These are phyloP conservation scores for Moricandia moricandioides DNA, from an alignment of 345 rosid genomes.

Conservation along the genomic window DNA sequence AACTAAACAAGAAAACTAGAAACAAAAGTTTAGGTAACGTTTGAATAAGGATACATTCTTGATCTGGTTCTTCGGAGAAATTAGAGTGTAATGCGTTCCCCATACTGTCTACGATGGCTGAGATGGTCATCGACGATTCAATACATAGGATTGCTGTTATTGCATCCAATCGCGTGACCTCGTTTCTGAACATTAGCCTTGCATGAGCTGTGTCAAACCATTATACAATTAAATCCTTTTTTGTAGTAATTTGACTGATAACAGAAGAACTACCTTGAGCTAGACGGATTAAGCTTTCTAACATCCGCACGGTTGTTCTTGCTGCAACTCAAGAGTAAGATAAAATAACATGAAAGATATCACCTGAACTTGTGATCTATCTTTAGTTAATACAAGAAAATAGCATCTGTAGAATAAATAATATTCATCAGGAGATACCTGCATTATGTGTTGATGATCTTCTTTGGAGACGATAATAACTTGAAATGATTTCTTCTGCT, in stretches of 20 bases:
- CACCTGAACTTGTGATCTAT: background rate
- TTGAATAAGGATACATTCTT: slow-evolving; percentile 68
- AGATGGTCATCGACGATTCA: slow-evolving; percentile 93
- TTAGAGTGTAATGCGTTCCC: slow-evolving; percentile 93
- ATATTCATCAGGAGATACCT: slow-evolving; percentile 43
- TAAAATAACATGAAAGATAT: background rate
- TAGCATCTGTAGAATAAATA: background rate
- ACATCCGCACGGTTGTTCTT: slow-evolving; percentile 93
- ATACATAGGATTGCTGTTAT: slow-evolving; percentile 88
- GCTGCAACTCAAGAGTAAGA: slow-evolving; percentile 48
- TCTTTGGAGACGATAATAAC: slow-evolving; percentile 93
- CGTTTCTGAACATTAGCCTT: slow-evolving; percentile 90
- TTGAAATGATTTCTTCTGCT: slow-evolving; percentile 85
- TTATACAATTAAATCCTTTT: background rate
- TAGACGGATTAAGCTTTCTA: slow-evolving; percentile 91
- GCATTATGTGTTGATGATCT: slow-evolving; percentile 88
- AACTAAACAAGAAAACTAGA: background rate
- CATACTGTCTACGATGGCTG: slow-evolving; percentile 80
- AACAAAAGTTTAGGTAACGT: background rate
- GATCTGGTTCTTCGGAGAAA: slow-evolving; percentile 78
- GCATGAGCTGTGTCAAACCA: slow-evolving; percentile 71
- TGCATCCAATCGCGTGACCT: slow-evolving; percentile 79
- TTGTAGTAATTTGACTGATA: background rate
- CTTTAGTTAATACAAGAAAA: background rate
- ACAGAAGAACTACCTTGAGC: slow-evolving; percentile 67